Evolutionary conservation across 75 land plant genomes (phyloP).

Genomic region (Sequoiadendron giganteum): DNA sequence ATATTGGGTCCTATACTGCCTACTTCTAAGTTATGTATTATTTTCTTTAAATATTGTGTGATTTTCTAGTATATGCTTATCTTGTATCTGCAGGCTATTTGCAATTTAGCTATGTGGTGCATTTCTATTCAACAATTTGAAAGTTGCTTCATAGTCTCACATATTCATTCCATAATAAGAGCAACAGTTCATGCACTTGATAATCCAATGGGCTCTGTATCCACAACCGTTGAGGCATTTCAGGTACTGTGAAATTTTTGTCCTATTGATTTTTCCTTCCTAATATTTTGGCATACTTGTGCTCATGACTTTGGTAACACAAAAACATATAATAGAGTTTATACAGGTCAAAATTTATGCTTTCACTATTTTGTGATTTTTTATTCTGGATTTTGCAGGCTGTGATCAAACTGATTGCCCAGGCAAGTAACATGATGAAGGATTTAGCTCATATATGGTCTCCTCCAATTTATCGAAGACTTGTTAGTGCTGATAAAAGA

Average conservation of each 20-base stretch:
- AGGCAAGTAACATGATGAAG: conserved; percentile 38
- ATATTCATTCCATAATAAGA: conserved; percentile 30
- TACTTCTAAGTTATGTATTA: neutral
- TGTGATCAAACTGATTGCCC: conserved; percentile 31
- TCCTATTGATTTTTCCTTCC: neutral
- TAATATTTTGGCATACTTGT: neutral
- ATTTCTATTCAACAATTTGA: conserved; percentile 62
- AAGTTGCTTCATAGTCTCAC: conserved; percentile 15
- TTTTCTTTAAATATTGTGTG: neutral
- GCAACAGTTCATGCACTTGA: conserved; percentile 64
- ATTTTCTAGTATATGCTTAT: neutral
- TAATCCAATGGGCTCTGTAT: conserved; percentile 60
- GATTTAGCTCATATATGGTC: conserved; percentile 48
- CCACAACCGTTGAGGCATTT: conserved; percentile 62
- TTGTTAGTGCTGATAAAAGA: conserved; percentile 50
- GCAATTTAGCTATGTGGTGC: conserved; percentile 75
- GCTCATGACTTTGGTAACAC: neutral
- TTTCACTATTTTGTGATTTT: neutral
- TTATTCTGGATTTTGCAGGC: conserved; percentile 24
- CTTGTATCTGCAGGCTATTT: conserved; percentile 46
- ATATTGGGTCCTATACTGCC: neutral
- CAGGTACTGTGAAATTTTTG: conserved; percentile 34
- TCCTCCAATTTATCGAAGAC: conserved; percentile 64
- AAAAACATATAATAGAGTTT: neutral
- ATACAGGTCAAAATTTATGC: neutral